A percentile compares a stretch with the other conserved stretches of the same genome.
phyloP scores from a whole-genome alignment of 768 basidiomycete genomes.

The Suillus luteus region DNA sequence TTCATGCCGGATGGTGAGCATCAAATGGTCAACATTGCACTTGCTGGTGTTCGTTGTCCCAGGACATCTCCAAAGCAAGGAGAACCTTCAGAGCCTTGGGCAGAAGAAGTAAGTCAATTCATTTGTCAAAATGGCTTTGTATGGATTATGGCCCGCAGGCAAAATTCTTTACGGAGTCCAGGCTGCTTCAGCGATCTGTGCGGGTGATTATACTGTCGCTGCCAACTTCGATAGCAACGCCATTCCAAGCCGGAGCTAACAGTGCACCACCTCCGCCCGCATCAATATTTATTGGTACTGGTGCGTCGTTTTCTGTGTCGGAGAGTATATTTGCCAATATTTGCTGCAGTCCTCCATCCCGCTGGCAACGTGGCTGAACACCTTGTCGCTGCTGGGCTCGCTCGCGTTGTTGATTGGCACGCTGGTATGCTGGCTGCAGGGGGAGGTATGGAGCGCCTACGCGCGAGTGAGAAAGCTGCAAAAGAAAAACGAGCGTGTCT shows the following conservation, averaged over 20 bases:
- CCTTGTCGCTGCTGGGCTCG: constrained; percentile 81
- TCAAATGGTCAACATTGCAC: constrained; percentile 83
- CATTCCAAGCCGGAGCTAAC: constrained; percentile 67
- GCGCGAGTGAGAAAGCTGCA: constrained; percentile 79
- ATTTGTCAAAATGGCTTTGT: constrained; percentile 15
- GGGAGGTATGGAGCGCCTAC: constrained; percentile 86
- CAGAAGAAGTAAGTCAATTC: constrained; percentile 73
- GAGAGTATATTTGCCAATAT: constrained; percentile 3
- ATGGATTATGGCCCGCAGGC: constrained; percentile 52
- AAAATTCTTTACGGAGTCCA: constrained; percentile 90
- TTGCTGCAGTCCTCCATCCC: constrained; percentile 72
- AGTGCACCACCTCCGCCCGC: constrained; percentile 60
- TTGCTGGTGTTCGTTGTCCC: constrained; percentile 80
- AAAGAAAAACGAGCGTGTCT: constrained; percentile 74
- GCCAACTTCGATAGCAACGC: constrained; percentile 75
- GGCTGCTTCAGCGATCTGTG: constrained; percentile 77
- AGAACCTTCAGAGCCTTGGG: constrained; percentile 79
- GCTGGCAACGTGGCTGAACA: constrained; percentile 94
- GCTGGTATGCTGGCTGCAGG: constrained; percentile 87
- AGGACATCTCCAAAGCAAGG: constrained; percentile 71
- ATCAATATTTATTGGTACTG: constrained; percentile 87
- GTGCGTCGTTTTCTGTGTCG: constrained; percentile 37
- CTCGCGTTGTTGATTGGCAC: constrained; percentile 96
- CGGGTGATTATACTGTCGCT: constrained; percentile 78
- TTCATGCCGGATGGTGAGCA: constrained; percentile 88